Evolutionary conservation across 345 rosid genomes (phyloP), one percentile per base, ranked within the genome.

Genomic region (Geranium rotundifolium): DNA sequence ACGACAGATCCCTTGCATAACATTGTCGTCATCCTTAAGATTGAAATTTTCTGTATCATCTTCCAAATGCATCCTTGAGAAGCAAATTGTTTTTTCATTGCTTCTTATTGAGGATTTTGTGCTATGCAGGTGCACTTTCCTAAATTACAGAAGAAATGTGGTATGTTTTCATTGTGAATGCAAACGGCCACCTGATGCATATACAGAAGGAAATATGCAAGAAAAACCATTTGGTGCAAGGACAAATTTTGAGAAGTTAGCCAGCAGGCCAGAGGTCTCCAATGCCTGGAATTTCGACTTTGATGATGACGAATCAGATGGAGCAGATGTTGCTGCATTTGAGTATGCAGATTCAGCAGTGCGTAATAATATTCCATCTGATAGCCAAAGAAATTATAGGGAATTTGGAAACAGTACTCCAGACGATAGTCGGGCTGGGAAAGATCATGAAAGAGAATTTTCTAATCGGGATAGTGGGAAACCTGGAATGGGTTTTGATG

Each of bases 271-370:
- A 39, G 92, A 84, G 73, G 86, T 90, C 67, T 82, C 95, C 59
- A 82, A 85, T 74, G 92, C 92, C 30, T 91, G 99, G 96, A 93
- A 90, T 80, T 93, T 90, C 65, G 92, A 93, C 73, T 93, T 93
- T 54, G 99, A 90, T 63, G 99, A 93, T 34, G 84, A 88, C 75
- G 99, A 85, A 82, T 93, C 99, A 57, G 99, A 93, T 68, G 99
- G 97, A 0, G 95, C 95, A 66, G 97, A 90, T 79, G 91, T 92
- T 67, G 97, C 90, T 78, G 83, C 91, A 1, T 92, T 89, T 64
- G 96, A 90, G 80, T 74, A 86, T 67, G 96, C 91, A 19, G 95
- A 90, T 60, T 63, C 69, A 4, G 65, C 68, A 61, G 79, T 57
- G 65, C 72, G 61, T 27, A 68, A 69, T 67, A 81, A 73, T 65